Evolutionary conservation across 345 rosid species (phyloP), one percentile per base, ranked within the genome.

Genomic region (Brassica incana): DNA sequence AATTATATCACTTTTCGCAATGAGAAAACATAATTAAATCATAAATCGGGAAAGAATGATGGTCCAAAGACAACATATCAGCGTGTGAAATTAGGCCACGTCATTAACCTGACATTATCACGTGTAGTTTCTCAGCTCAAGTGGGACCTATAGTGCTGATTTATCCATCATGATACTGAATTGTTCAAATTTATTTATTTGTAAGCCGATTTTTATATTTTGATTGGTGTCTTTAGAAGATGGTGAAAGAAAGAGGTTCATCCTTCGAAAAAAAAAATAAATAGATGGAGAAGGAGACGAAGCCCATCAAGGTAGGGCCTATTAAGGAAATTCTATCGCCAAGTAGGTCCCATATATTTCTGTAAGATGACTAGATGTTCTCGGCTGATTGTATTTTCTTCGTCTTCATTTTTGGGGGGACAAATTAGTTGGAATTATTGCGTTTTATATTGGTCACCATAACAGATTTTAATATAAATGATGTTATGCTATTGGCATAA

Each of bases 31-130:
- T 33, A 62, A 69, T 60, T 23, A 52, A 72, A 67, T 2, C n/a
- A 72, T 69, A 35, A 72, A 67, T 23, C 67, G 40, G 23, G 78
- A 80, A 60, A 71, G 54, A 27, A 64, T 52, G 73, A 77, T 63
- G 84, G 76, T 63, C 58, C 38, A 65, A 60, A 78, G 73, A 66
- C 73, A 63, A 64, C 75, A 63, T 14, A 66, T 83, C 79, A 40
- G 78, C 83, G 84, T 71, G 73, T 33, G 84, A 61, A 14, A 81
- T 58, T 72, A 15, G 45, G 65, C 79, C 87, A 84, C 90, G 87
- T 88, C 81, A 84, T 62, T 32, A 78, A 27, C 58, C 35, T 50
- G 81, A 88, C 90, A 88, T 38, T 56, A 74, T 83, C 91, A 90
- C 91, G 88, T 90, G 91, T 76, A 77, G 78, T 80, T 77, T 45